Base-by-base conservation (phyloP, 345 rosid species). In the Cardamine chenopodiifolia region DNA sequence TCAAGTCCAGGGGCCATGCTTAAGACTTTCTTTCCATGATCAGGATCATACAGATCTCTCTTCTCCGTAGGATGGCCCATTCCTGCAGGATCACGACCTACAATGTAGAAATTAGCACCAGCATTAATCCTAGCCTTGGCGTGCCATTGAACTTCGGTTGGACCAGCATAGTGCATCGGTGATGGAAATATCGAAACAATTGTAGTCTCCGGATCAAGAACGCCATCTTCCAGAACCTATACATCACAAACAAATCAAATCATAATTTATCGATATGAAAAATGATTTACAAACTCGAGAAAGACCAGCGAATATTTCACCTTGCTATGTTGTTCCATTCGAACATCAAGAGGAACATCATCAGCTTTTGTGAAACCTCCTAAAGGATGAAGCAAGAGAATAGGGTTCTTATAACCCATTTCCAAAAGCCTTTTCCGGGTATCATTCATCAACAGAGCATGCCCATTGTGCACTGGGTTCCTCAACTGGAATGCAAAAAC, bases 61-160 rank as follows among this genome's bases (percentile, higher is more conserved):
- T 89, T 92, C 81, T 92, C 98, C 17, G 85, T 85, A 48, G 98
- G 98, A 75, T 95, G 98, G 13, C 97, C 96, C 94, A 95, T 90
- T 40, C 98, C 99, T 63, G 97, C 99, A 62, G 99, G 99, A 82
- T 95, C 99, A 74, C 98, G 90, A 7, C 99, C 99, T 8, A 95
- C 99, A 54, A 95, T 92, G 68, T 95, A 95, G 81, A 95, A 95
- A 69, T 95, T 92, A 62, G 97, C 98, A 54, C 99, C 99, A 0
- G 99, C 99, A 70, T 95, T 92, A 72, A 92, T 83, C 72, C 98
- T 83, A 63, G 91, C 98, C 84, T 95, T 95, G 71, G 99, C 99
- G 69, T 95, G 99, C 99, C 99, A 92, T 37, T 95, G 98, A 39
- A 92, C 99, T 87, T 95, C 99, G 0, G 99, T 95, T 68, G 99